These are phyloP conservation scores for Pichia eremophila DNA, from an alignment of 805 yeast genomes.

Conservation along the genomic window DNA sequence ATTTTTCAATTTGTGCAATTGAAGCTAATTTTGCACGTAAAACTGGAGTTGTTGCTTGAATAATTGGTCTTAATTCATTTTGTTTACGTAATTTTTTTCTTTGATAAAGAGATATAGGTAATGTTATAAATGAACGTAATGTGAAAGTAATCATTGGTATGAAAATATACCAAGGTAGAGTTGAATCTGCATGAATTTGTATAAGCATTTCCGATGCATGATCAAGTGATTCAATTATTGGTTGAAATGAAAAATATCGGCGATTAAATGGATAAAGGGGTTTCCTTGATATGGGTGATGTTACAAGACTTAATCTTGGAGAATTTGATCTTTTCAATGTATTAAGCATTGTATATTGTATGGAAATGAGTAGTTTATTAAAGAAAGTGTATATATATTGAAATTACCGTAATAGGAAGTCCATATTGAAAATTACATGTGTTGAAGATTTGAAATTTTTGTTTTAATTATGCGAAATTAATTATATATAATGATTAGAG, in stretches of 20 bases:
- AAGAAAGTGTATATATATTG: too few relatives aligned
- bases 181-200: conserved; percentile 41
- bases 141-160: conserved; percentile 67
- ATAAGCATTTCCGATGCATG: conserved; percentile 29
- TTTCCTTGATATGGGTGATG: too few relatives aligned
- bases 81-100: conserved; percentile 63
- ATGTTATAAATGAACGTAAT: conserved; percentile 55
- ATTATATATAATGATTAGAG: too few relatives aligned
- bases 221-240: conserved; percentile 14
- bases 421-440: too few relatives aligned
- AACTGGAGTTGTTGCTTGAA: conserved; percentile 69
- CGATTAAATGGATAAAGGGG: too few relatives aligned
- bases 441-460: too few relatives aligned
- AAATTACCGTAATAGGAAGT: too few relatives aligned
- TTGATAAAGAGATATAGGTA: conserved; percentile 72
- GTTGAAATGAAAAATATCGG: conserved; percentile 17
- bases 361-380: too few relatives aligned
- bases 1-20: conserved; percentile 28
- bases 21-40: conserved; percentile 48
- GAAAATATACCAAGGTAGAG: conserved; percentile 75
- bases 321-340: too few relatives aligned
- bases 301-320: too few relatives aligned
- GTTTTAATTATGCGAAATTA: too few relatives aligned
- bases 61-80: conserved; percentile 58
- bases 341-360: too few relatives aligned